Percentiles rank a stretch among this genome's conserved stretches.
phyloP scores from a whole-genome alignment of 768 basidiomycete genomes.

The Lentinula detonsa region DNA sequence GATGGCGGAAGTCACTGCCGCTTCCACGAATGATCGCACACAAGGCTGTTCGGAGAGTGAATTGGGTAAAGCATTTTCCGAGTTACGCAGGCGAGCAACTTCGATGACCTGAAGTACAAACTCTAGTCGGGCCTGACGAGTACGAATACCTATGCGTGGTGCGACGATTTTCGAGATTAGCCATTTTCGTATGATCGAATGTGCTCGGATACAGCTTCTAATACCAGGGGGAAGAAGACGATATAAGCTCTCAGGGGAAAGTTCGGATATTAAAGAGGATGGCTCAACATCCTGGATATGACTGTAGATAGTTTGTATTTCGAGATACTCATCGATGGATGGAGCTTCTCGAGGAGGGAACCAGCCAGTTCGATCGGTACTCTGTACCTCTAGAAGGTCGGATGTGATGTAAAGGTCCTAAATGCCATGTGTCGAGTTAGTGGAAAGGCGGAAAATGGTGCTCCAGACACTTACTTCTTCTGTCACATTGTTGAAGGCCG shows the following conservation, averaged over 20 bases:
- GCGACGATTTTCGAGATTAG: conserved; percentile 62
- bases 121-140: conserved; percentile 70
- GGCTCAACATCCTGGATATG: conserved; percentile 69
- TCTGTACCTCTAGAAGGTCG: conserved; percentile 78
- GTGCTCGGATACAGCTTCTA: conserved; percentile 72
- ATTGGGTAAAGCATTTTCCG: conserved; percentile 30
- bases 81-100: conserved; percentile 58
- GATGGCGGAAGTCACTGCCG: conserved; percentile 68
- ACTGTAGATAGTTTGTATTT: conserved; percentile 75
- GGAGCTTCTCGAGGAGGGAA: conserved; percentile 54
- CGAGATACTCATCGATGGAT: conserved; percentile 54
- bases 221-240: conserved; percentile 70
- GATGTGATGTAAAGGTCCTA: conserved; percentile 76
- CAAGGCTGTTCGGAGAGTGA: conserved; percentile 53
- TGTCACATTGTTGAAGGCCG: conserved; percentile 70
- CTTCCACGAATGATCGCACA: conserved; percentile 76
- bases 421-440: conserved; percentile 3
- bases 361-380: conserved; percentile 76
- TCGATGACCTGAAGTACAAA: conserved; percentile 67
- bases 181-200: conserved; percentile 76
- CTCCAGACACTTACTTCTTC: conserved; percentile 51
- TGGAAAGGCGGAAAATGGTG: not conserved
- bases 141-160: conserved; percentile 54
- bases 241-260: conserved; percentile 64
- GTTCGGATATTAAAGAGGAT: conserved; percentile 65